Evolutionary conservation across 2,329 filamentous ascomycete species (phyloP), one percentile per base, ranked within the genome.

Genomic region (Paecilomyces dactylethromorphus): DNA sequence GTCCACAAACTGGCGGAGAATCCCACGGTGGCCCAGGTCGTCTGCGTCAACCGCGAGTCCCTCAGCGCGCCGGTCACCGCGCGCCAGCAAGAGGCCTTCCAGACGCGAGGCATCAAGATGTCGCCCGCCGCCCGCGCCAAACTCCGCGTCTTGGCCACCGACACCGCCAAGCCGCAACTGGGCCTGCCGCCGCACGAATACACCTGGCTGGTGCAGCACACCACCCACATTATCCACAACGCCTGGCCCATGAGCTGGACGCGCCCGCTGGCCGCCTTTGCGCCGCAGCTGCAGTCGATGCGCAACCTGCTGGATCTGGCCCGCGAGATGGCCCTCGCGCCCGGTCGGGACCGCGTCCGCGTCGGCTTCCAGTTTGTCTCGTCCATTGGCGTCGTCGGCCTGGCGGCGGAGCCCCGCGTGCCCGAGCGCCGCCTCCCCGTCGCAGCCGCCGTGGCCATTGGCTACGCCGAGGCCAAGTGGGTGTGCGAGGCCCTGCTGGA

Each of bases 291-390:
- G 3, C 55, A 56, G 15, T 39, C 54, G 1, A 59, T 65, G 58
- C 57, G 63, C 3, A 65, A 65, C 52, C 55, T 65, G 24, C 39
- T 65, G 5, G 58, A 64, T 7, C 45, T 65, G 10, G 61, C 62
- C 7, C 56, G 45, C 11, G 62, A 62, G 2, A 56, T 35, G 15
- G 32, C 8, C 32, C 11, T 35, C 3, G 3, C 32, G 32, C 32
- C 32, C 15, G 32, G 32, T 12, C 32, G 32, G 11, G 32, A 35
- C 32, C 32, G 15, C 3, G 32, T 35, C 32, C 54, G 58, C 31
- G 39, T 62, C 33, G 59, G 61, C n/a, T 63, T 64, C 53, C 62
- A 64, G 24, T 58, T 64, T 29, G 53, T 64, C 22, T 62, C 62
- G 3, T 64, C 62, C 6, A 61, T 64, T 49, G 59, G 58, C 1